Evolutionary conservation across 2,329 filamentous ascomycete genomes (phyloP), one percentile per base, ranked within the genome.

Genomic region (Plectosphaerella plurivora): DNA sequence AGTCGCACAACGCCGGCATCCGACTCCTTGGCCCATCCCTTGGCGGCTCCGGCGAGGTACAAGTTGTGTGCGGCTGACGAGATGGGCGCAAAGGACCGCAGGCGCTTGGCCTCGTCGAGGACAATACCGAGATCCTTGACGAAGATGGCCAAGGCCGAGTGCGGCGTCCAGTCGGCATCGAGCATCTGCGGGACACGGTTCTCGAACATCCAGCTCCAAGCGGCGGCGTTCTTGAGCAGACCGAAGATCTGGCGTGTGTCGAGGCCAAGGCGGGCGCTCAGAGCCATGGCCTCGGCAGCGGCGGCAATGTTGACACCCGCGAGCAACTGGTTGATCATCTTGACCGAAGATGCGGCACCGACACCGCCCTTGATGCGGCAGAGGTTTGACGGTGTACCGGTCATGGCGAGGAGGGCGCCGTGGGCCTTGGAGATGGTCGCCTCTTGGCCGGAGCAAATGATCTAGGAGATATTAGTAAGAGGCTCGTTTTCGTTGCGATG

Each of bases 301-400:
- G 76, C 68, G 9, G 78, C 72, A 46, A 84, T 82, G 60, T 84
- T 80, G 5, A 82, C 77, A 2, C 78, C 81, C 1, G 79, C 78
- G 42, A 84, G 74, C 5, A 83, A 72, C 57, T 83, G 78, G 60
- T 83, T 78, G 48, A 83, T 74, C 47, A 83, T 74, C 59, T 83
- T 83, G 59, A 81, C 76, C 18, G 81, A 82, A 10, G 75, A 79
- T 5, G 78, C 79, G 5, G 72, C 72, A 24, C 76, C 76, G 46
- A 82, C 68, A 2, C 73, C 77, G 2, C 79, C 79, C 14, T 70
- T 63, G 9, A 82, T 74, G 16, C 73, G 68, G 60, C 78, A 80
- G 10, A 71, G 55, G 47, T 69, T 71, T 51, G 51, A 61, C 5
- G 41, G 4, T 18, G 41, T 44, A 16, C 41, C 16, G 18, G 65